A percentile compares a stretch with the other conserved stretches of the same genome.
phyloP scores from a whole-genome alignment of 129 eudicot species.

The Saposhnikovia divaricata region DNA sequence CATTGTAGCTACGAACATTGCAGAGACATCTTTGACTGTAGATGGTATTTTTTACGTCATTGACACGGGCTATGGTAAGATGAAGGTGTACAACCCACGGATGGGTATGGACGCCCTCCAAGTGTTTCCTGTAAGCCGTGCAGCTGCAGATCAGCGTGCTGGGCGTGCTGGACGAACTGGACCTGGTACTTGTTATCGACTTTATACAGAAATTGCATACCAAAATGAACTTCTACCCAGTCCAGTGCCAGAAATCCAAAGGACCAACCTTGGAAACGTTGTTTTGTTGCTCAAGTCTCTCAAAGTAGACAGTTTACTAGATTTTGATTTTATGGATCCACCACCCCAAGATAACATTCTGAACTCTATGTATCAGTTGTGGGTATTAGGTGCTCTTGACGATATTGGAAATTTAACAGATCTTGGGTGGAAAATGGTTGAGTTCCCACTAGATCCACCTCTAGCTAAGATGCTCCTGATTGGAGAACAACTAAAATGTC shows the following conservation, averaged over 20 bases:
- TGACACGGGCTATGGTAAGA: slow-evolving; percentile 63
- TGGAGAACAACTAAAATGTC: slow-evolving; percentile 42
- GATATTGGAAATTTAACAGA: slow-evolving; percentile 44
- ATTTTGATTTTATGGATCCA: slow-evolving; percentile 74
- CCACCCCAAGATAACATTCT: slow-evolving; percentile 71
- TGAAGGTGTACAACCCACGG: slow-evolving; percentile 68
- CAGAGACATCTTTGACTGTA: slow-evolving; percentile 60
- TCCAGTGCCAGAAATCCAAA: slow-evolving; percentile 61
- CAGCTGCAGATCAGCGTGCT: slow-evolving; percentile 70
- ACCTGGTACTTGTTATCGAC: slow-evolving; percentile 62
- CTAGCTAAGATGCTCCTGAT: slow-evolving; percentile 56
- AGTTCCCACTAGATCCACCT: slow-evolving; percentile 59
- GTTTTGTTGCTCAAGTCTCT: slow-evolving; percentile 58
- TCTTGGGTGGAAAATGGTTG: slow-evolving; percentile 75
- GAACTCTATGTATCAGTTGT: slow-evolving; percentile 63
- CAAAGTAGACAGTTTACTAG: slow-evolving; percentile 49
- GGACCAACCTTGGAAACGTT: slow-evolving; percentile 62
- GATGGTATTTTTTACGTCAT: slow-evolving; percentile 54
- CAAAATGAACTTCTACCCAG: slow-evolving; percentile 57
- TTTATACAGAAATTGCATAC: slow-evolving; percentile 59
- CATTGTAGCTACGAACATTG: slow-evolving; percentile 70
- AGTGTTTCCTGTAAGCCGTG: slow-evolving; percentile 61
- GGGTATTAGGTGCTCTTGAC: slow-evolving; percentile 65
- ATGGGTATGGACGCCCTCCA: slow-evolving; percentile 76
- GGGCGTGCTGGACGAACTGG: slow-evolving; percentile 72